phyloP scores from a whole-genome alignment of 495 filamentous ascomycete genomes.

The Talaromyces liani region DNA sequence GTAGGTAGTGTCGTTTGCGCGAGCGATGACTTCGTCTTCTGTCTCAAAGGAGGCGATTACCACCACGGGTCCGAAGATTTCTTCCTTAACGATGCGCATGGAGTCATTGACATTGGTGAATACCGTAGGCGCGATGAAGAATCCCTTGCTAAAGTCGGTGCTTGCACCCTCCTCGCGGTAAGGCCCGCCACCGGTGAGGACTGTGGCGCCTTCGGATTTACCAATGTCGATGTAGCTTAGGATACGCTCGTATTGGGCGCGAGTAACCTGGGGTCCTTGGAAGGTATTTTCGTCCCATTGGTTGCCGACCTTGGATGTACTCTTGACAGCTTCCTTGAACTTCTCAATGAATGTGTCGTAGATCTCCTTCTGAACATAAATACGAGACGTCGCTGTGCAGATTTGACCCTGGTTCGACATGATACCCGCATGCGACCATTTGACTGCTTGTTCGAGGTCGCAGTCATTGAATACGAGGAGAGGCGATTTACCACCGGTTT shows the following conservation, averaged over 20 bases:
- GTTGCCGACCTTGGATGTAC: constrained; percentile 68
- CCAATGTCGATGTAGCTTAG: constrained; percentile 71
- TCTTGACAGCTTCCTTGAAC: constrained; percentile 61
- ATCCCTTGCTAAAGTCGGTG: constrained; percentile 38
- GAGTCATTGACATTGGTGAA: constrained; percentile 61
- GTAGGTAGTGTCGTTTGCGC: constrained; percentile 80
- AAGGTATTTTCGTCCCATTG: constrained; percentile 68
- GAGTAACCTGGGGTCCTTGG: constrained; percentile 88
- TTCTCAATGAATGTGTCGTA: constrained; percentile 67
- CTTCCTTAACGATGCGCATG: constrained; percentile 63
- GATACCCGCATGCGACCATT: constrained; percentile 73
- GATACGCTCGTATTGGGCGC: constrained; percentile 76
- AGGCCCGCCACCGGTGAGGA: constrained; percentile 64
- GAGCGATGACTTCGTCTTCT: constrained; percentile 72
- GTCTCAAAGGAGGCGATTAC: constrained; percentile 71
- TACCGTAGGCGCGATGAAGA: constrained; percentile 65
- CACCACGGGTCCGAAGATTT: constrained; percentile 86
- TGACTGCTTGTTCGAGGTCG: constrained; percentile 72
- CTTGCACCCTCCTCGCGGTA: constrained; percentile 45
- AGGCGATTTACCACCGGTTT: constrained; percentile 88
- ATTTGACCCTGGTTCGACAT: constrained; percentile 83
- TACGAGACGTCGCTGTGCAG: constrained; percentile 76
- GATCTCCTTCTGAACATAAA: constrained; percentile 67
- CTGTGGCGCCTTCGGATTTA: constrained; percentile 72
- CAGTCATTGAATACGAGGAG: constrained; percentile 80